These are phyloP conservation scores for Caloboletus firmus DNA, from an alignment of 1,284 basidiomycete species.

Conservation along the genomic window DNA sequence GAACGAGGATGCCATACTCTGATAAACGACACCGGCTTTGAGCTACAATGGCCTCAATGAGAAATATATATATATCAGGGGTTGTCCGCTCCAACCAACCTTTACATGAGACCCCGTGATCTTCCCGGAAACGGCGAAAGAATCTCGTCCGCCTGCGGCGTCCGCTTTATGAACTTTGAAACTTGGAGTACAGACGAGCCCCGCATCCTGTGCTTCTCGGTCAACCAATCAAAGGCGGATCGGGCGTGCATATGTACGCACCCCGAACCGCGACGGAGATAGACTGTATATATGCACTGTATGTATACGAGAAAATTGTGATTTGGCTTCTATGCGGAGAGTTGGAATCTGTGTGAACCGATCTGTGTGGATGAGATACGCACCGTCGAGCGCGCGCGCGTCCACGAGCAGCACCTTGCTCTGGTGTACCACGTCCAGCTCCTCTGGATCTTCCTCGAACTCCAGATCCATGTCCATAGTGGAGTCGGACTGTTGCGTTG, in stretches of 20 bases:
- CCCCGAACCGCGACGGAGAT: slow-evolving; percentile 57
- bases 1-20: slow-evolving; percentile 31
- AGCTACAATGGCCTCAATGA: slow-evolving; percentile 12
- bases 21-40: slow-evolving; percentile 3
- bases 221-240: background rate
- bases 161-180: slow-evolving; percentile 52
- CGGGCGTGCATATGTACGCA: slow-evolving; percentile 35
- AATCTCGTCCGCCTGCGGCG: slow-evolving; percentile 43
- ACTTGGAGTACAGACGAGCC: slow-evolving; percentile 53
- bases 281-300: slow-evolving; percentile 66
- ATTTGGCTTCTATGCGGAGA: slow-evolving; percentile 45
- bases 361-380: slow-evolving; percentile 21
- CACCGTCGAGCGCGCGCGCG: slow-evolving; percentile 61
- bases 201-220: slow-evolving; percentile 51
- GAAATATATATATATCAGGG: slow-evolving; percentile 2
- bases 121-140: slow-evolving; percentile 50
- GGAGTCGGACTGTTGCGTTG: slow-evolving; percentile 32
- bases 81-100: slow-evolving; percentile 34
- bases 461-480: slow-evolving; percentile 50
- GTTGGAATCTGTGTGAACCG: background rate
- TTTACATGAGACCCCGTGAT: slow-evolving; percentile 52
- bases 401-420: slow-evolving; percentile 53
- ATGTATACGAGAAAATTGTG: slow-evolving; percentile 48
- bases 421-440: slow-evolving; percentile 40
- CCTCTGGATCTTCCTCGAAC: slow-evolving; percentile 31